These are phyloP conservation scores for Trichothecium roseum DNA, from an alignment of 2,329 filamentous ascomycete species.

Conservation along the genomic window DNA sequence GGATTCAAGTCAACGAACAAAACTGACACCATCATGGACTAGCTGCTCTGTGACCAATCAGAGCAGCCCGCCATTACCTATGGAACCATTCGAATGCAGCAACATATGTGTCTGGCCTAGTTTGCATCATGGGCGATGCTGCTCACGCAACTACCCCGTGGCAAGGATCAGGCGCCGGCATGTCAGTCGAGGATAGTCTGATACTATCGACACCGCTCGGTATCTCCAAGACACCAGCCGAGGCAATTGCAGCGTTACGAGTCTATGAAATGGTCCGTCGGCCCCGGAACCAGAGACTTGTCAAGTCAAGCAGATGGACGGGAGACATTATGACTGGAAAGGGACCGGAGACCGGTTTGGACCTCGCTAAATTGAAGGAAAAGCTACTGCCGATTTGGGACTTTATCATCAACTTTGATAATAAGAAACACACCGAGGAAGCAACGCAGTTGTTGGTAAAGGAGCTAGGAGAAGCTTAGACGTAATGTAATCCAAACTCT, in stretches of 20 bases:
- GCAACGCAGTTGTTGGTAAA: too few species aligned
- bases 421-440: too few species aligned
- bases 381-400: too few species aligned
- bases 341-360: too few species aligned
- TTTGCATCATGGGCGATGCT: slow-evolving; percentile 14
- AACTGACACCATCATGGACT: too few species aligned
- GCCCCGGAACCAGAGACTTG: slow-evolving; percentile 3
- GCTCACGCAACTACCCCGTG: slow-evolving; percentile 15
- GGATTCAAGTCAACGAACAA: not conserved
- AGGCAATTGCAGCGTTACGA: slow-evolving; percentile 8
- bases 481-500: too few species aligned
- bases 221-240: not conserved
- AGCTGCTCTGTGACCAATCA: slow-evolving; percentile 5
- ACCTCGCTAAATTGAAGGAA: too few species aligned
- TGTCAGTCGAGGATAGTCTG: slow-evolving; percentile 14
- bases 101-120: slow-evolving; percentile 7
- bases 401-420: too few species aligned
- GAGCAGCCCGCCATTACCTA: slow-evolving; percentile 4
- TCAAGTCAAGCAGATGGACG: slow-evolving; percentile 4
- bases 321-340: slow-evolving; percentile 3
- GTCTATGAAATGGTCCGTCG: slow-evolving; percentile 7
- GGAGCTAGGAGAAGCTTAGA: too few species aligned
- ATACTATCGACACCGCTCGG: slow-evolving; percentile 8
- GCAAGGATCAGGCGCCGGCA: slow-evolving; percentile 12
- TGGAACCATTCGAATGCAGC: slow-evolving; percentile 7